Conservation (phyloP, 257 asterid genomes). For the Eustoma russellianum region DNA sequence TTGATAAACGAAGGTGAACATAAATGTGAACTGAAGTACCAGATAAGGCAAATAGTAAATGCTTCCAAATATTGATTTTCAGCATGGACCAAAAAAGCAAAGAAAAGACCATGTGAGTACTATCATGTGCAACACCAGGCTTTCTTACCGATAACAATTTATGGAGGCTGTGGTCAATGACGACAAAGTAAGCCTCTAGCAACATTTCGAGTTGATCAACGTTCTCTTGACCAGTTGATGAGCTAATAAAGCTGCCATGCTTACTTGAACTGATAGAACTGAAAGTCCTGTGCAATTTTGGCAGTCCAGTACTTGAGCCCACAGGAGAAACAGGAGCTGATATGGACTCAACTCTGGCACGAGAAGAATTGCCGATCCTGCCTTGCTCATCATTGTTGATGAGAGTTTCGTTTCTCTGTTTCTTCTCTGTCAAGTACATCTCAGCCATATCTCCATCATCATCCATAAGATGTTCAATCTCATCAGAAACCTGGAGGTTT, state of each 20-base stretch:
- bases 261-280: conserved; percentile 70
- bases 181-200: conserved; percentile 90
- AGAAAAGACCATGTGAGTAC: too few species aligned
- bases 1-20: background rate
- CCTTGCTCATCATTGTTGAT: conserved; percentile 36
- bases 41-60: background rate
- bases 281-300: conserved; percentile 69
- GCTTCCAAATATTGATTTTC: background rate
- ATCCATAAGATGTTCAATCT: conserved; percentile 93
- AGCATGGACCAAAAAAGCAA: too few species aligned
- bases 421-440: conserved; percentile 97
- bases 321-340: conserved; percentile 90
- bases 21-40: background rate
- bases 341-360: conserved; percentile 29
- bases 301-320: conserved; percentile 46
- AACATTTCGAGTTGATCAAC: conserved; percentile 96
- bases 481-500: conserved; percentile 70
- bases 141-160: conserved; percentile 74
- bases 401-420: conserved; percentile 58
- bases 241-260: conserved; percentile 73
- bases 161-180: conserved; percentile 76
- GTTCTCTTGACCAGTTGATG: conserved; percentile 60
- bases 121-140: conserved; percentile 1
- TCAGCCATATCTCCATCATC: conserved; percentile 99
- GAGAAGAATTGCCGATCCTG: conserved; percentile 27